Evolutionary conservation across 805 yeast species (phyloP).

Genomic region (Yarrowia hollandica): DNA sequence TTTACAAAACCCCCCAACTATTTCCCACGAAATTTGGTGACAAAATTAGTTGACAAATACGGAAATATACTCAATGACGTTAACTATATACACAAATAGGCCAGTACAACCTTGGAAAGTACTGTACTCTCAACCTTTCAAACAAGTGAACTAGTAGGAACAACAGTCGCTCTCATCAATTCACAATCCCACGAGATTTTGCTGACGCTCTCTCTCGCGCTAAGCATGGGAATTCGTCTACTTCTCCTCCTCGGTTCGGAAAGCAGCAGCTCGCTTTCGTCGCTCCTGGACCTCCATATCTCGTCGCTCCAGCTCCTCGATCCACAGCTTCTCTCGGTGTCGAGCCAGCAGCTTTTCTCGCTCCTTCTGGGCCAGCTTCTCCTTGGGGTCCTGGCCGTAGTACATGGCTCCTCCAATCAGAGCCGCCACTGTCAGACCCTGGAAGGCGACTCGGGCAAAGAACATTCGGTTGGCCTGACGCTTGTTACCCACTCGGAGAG

Average conservation of each 20-base stretch:
- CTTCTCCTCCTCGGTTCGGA: conserved; percentile 10
- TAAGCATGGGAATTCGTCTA: not conserved
- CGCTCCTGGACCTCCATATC: conserved; percentile 71
- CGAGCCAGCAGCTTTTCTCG: conserved; percentile 74
- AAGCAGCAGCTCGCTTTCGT: conserved; percentile 59
- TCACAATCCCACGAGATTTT: too few relatives aligned
- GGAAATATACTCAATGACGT: conserved; percentile 2
- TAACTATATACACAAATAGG: conserved; percentile 23
- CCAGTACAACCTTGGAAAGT: too few relatives aligned
- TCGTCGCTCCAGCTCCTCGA: conserved; percentile 78
- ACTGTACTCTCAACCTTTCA: too few relatives aligned
- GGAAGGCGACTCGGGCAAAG: conserved; percentile 85
- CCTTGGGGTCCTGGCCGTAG: conserved; percentile 49
- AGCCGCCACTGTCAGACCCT: conserved; percentile 79
- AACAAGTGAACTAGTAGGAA: too few relatives aligned
- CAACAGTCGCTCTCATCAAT: too few relatives aligned
- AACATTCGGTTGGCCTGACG: conserved; percentile 80
- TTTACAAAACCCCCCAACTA: too few relatives aligned
- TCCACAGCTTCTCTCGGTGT: conserved; percentile 82
- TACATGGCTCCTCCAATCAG: conserved; percentile 75
- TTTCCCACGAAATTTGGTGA: too few relatives aligned
- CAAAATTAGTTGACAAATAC: too few relatives aligned
- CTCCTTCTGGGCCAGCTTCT: conserved; percentile 51
- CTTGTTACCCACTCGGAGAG: conserved; percentile 70
- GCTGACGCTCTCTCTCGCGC: too few relatives aligned